phyloP scores from a whole-genome alignment of 352 stramenopile species.

The Globisporangium acanthophoron region DNA sequence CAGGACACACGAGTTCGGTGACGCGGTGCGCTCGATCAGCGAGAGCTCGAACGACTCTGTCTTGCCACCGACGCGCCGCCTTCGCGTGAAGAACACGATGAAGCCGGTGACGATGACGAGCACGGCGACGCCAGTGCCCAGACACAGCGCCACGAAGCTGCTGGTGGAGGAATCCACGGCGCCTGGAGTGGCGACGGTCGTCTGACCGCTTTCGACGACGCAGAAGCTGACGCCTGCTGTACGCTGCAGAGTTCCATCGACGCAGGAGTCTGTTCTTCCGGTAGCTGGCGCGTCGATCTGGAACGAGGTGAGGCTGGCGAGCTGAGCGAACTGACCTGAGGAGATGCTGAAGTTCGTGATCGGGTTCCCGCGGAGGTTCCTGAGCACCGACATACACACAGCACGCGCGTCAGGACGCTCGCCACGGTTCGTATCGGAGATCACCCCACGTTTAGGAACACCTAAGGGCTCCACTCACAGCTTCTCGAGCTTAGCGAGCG shows the following conservation, averaged over 20 bases:
- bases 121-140: slow-evolving; percentile 32
- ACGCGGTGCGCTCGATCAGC: slow-evolving; percentile 48
- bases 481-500: slow-evolving; percentile 34
- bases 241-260: slow-evolving; percentile 13
- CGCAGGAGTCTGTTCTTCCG: not conserved
- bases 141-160: slow-evolving; percentile 29
- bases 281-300: slow-evolving; percentile 19
- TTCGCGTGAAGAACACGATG: slow-evolving; percentile 6
- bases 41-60: slow-evolving; percentile 21
- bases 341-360: slow-evolving; percentile 39
- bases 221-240: slow-evolving; percentile 36
- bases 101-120: slow-evolving; percentile 32
- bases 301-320: slow-evolving; percentile 36
- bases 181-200: slow-evolving; percentile 4
- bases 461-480: slow-evolving; percentile 21
- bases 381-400: not conserved
- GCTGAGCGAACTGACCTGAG: slow-evolving; percentile 26
- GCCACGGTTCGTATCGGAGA: not conserved
- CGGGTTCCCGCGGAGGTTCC: slow-evolving; percentile 28
- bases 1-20: slow-evolving; percentile 42
- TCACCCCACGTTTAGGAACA: not conserved
- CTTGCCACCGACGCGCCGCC: slow-evolving; percentile 31
- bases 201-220: slow-evolving; percentile 16
- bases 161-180: slow-evolving; percentile 26
- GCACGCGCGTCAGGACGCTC: not conserved